Evolutionary conservation across 1,284 basidiomycete species (phyloP), one percentile per base, ranked within the genome.

Genomic region (Lignosus rhinocerotis): DNA sequence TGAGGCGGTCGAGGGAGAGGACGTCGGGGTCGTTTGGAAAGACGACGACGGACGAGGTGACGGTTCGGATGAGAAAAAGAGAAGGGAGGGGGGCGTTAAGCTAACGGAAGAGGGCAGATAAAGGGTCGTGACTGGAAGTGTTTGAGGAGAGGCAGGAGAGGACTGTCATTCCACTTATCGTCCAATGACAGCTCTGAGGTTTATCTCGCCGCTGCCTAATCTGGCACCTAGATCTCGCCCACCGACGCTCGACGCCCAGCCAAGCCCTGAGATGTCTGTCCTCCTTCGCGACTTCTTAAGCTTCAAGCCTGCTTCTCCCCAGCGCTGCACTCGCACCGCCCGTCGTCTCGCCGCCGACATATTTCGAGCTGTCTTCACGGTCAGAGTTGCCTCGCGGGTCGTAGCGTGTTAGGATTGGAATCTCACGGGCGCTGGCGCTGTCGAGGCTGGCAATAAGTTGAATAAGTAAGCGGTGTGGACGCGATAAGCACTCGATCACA

Each of bases 401-500:
- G 25, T 25, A 2, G 25, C 25, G 25, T 25, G n/a, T 12, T 3
- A 0, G 1, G 1, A 0, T 4, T 14, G 11, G 12, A 14, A 3
- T 12, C n/a, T 36, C 42, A 50, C 31, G 39, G 16, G 48, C 11
- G 51, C 58, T 45, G 51, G 41, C 33, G 51, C 16, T 21, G 21
- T 38, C 32, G 33, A 19, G 17, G 48, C n/a, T 33, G 14, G 42
- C 45, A 36, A 44, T 19, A 57, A 59, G 59, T 58, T 25, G 25
- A 2, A n/a, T n/a, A n/a, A 25, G 4, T 25, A 25, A 2, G 25
- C 25, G 25, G 25, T 25, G 25, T 25, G 25, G 50, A 58, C 58
- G 61, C 61, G 58, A 63, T 59, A 63, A 59, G 58, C 31, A 34
- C n/a, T 9, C 39, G 55, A 60, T 60, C 58, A n/a, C 38, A 41